phyloP scores from a whole-genome alignment of 73 alveolate genomes.

The Blepharisma stoltei region DNA sequence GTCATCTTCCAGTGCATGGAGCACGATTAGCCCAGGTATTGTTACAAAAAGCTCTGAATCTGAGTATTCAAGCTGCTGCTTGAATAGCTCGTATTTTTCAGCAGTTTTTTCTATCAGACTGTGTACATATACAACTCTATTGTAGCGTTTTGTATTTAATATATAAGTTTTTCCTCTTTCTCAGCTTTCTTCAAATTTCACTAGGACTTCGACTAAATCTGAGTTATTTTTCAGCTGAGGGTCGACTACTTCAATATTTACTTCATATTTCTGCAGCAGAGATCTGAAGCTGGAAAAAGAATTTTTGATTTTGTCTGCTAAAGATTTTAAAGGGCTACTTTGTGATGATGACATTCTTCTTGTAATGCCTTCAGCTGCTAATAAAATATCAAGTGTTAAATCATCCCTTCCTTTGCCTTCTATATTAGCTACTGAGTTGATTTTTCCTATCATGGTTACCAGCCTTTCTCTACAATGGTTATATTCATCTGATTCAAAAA shows the following conservation, averaged over 20 bases:
- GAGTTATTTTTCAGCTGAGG: conserved; percentile 89
- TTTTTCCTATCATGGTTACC: conserved; percentile 74
- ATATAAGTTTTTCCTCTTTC: conserved; percentile 74
- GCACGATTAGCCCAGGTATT: conserved; percentile 65
- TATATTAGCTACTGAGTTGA: conserved; percentile 90
- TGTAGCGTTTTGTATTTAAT: conserved; percentile 46
- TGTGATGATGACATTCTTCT: conserved; percentile 66
- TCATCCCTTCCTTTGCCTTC: conserved; percentile 97
- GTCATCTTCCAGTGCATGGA: conserved; percentile 62
- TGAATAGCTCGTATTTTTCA: conserved; percentile 56
- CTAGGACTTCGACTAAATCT: conserved; percentile 84
- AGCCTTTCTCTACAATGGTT: conserved; percentile 65
- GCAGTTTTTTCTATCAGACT: conserved; percentile 71
- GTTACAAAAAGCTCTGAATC: conserved; percentile 72
- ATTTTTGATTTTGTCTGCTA: conserved; percentile 77
- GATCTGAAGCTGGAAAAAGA: conserved; percentile 44
- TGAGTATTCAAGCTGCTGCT: conserved; percentile 51
- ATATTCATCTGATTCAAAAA: conserved; percentile 30
- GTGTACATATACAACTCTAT: conserved; percentile 40
- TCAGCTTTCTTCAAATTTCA: conserved; percentile 84
- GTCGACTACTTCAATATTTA: conserved; percentile 92
- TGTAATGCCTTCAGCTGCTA: conserved; percentile 85
- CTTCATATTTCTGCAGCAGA: conserved; percentile 80
- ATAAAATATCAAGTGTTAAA: conserved; percentile 75
- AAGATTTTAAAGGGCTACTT: conserved; percentile 72